Conservation (phyloP, 2,329 filamentous ascomycete genomes). For the Fusarium sp. region DNA sequence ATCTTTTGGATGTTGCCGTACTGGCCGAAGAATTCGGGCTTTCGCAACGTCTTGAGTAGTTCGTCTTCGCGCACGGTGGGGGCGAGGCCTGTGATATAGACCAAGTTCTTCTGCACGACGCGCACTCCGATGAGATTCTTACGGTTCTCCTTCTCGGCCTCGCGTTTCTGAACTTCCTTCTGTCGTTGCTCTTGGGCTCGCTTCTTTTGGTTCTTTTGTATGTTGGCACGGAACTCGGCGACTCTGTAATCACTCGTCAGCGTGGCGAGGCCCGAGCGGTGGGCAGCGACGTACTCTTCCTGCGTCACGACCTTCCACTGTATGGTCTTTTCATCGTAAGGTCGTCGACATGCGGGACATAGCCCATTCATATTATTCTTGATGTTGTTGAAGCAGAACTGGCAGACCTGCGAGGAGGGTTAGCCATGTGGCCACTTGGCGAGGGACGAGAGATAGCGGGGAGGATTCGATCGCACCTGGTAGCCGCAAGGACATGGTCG, state of each 20-base stretch:
- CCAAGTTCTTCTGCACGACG: conserved; percentile 97
- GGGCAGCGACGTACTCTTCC: conserved; percentile 80
- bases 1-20: conserved; percentile 99
- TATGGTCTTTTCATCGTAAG: conserved; percentile 97
- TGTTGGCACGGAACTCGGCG: conserved; percentile 80
- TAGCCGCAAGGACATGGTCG: conserved; percentile 97
- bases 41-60: conserved; percentile 88
- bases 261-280: conserved; percentile 9
- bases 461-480: conserved; percentile 73
- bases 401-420: conserved; percentile 80
- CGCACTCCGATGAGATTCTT: conserved; percentile 96
- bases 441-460: not conserved
- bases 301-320: conserved; percentile 94
- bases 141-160: conserved; percentile 93
- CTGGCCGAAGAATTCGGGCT: conserved; percentile 95
- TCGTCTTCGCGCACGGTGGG: conserved; percentile 94
- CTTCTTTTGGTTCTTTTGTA: conserved; percentile 93
- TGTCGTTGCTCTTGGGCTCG: conserved; percentile 85
- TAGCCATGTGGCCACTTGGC: conserved; percentile 36
- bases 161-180: conserved; percentile 95
- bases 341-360: conserved; percentile 95
- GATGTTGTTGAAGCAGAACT: conserved; percentile 99
- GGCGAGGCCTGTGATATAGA: conserved; percentile 95
- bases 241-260: conserved; percentile 61
- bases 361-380: conserved; percentile 97